These are phyloP conservation scores for Dactylonectria macrodidyma DNA, from an alignment of 2,329 filamentous ascomycete species.

Conservation along the genomic window DNA sequence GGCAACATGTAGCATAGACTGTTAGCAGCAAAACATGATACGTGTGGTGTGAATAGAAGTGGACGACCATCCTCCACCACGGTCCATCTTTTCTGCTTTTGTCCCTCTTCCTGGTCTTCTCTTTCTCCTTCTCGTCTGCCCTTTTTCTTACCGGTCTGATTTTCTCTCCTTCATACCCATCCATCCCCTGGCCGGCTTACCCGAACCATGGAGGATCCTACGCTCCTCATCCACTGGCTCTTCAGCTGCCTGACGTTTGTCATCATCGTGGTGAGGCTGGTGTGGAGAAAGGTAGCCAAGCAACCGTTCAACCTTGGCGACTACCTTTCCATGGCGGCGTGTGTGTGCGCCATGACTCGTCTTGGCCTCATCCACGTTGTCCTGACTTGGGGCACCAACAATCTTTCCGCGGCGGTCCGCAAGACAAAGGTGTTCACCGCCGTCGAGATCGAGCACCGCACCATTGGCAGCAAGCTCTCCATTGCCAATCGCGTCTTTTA, in stretches of 20 bases:
- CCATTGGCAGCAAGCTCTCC: slow-evolving; percentile 32
- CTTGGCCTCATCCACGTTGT: slow-evolving; percentile 36
- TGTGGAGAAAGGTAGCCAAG: slow-evolving; percentile 26
- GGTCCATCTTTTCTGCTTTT: background rate
- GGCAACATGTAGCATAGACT: too few relatives aligned
- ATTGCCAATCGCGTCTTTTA: slow-evolving; percentile 34
- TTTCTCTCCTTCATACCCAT: too few relatives aligned
- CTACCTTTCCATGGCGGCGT: slow-evolving; percentile 33
- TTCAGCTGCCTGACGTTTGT: slow-evolving; percentile 25
- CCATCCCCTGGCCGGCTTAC: too few relatives aligned
- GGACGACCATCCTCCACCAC: background rate
- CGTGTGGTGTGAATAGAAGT: background rate
- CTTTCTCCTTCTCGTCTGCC: background rate
- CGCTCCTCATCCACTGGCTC: slow-evolving; percentile 35
- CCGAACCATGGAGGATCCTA: slow-evolving; percentile 33
- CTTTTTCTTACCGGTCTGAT: too few relatives aligned
- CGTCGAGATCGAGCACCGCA: slow-evolving; percentile 25
- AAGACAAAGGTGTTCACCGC: slow-evolving; percentile 28
- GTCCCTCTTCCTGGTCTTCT: background rate
- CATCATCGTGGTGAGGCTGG: slow-evolving; percentile 17
- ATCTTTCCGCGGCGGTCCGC: slow-evolving; percentile 26
- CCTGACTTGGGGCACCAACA: slow-evolving; percentile 34
- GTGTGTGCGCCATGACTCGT: slow-evolving; percentile 30
- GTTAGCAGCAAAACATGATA: background rate
- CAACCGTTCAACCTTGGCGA: slow-evolving; percentile 28